A percentile compares a stretch with the other conserved stretches of the same genome.
These are phyloP conservation scores for Mortierella sp. DNA, from an alignment of 371 early-diverging fungal species.

Conservation along the genomic window DNA sequence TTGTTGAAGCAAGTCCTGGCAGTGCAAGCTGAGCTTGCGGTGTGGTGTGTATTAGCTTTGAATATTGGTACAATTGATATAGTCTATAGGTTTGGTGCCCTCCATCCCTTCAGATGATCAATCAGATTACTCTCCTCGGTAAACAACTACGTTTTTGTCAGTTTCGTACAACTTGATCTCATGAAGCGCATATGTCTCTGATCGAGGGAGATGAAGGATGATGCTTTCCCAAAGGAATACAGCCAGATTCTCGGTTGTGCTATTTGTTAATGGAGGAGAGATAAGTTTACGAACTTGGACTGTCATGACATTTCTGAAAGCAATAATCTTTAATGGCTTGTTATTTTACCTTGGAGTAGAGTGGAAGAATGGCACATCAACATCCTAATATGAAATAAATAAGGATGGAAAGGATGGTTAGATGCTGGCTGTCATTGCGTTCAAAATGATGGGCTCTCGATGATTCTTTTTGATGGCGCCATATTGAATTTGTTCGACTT, in stretches of 20 bases:
- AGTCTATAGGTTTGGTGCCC: slow-evolving; percentile 1
- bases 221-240: slow-evolving; percentile 86
- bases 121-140: slow-evolving; percentile 75
- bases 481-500: neutral
- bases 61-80: slow-evolving; percentile 5
- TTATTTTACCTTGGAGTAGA: slow-evolving; percentile 65
- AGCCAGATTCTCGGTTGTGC: slow-evolving; percentile 93
- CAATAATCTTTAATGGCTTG: neutral
- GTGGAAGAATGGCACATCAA: slow-evolving; percentile 82
- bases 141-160: slow-evolving; percentile 78
- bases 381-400: slow-evolving; percentile 64
- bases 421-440: neutral
- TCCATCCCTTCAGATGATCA: neutral
- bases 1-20: too few species aligned
- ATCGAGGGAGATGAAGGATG: slow-evolving; percentile 56
- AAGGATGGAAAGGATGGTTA: neutral
- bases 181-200: slow-evolving; percentile 63
- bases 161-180: slow-evolving; percentile 82
- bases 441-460: neutral
- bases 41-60: slow-evolving; percentile 5
- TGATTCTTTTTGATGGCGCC: neutral
- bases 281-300: neutral
- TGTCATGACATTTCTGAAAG: neutral
- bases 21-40: too few species aligned
- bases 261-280: slow-evolving; percentile 29